phyloP scores from a whole-genome alignment of 2,329 filamentous ascomycete species.

The Alternaria novae-zelandiae region DNA sequence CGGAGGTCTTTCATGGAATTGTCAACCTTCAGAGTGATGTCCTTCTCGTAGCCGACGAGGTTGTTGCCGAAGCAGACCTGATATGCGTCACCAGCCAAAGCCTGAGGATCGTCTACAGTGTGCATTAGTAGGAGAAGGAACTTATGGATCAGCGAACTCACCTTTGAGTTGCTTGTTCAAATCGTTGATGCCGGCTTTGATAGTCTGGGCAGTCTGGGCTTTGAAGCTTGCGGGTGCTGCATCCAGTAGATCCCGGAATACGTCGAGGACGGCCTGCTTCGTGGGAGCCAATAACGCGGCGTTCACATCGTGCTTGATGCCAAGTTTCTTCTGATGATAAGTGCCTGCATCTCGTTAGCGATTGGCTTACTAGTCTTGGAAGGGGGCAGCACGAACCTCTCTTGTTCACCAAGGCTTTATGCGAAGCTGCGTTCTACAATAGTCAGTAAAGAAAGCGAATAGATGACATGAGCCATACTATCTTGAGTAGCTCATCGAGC shows the following conservation, averaged over 20 bases:
- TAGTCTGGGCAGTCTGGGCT: slow-evolving; percentile 2
- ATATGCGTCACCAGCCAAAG: slow-evolving; percentile 15
- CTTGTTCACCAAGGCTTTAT: slow-evolving; percentile 2
- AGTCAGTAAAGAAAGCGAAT: not conserved
- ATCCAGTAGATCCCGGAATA: slow-evolving; percentile 3
- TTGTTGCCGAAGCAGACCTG: slow-evolving; percentile 11
- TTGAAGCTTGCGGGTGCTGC: not conserved
- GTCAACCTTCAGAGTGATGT: slow-evolving; percentile 1
- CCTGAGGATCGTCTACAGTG: slow-evolving; percentile 9
- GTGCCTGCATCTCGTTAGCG: not conserved
- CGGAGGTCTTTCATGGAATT: not conserved
- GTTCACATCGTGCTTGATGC: slow-evolving; percentile 6
- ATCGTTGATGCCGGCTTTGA: not conserved
- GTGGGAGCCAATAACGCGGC: not conserved
- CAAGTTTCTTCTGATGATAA: slow-evolving; percentile 10
- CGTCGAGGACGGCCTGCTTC: not conserved
- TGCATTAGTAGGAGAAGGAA: not conserved
- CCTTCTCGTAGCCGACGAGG: not conserved
- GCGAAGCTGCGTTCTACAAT: not conserved
- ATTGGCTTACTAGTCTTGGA: not conserved
- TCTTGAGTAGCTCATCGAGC: not conserved
- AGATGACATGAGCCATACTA: not conserved
- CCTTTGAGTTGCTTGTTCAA: slow-evolving; percentile 7
- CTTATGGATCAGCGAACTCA: not conserved
- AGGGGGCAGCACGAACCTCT: not conserved